These are phyloP conservation scores for Pythium aphanidermatum DNA, from an alignment of 352 stramenopile genomes.

Conservation along the genomic window DNA sequence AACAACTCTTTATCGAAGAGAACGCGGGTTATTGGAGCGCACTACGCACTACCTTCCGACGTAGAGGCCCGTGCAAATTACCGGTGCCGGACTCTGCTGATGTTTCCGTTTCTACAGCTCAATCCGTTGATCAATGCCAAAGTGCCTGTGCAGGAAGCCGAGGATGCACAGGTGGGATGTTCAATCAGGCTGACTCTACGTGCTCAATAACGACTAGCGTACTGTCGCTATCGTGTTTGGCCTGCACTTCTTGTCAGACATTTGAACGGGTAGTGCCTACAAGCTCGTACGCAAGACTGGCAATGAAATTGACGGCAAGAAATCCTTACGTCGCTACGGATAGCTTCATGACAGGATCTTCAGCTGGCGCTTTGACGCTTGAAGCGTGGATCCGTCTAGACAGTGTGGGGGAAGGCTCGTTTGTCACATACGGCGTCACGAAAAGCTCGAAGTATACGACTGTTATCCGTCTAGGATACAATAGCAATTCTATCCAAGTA, in stretches of 20 bases:
- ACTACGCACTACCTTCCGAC: conserved; percentile 5
- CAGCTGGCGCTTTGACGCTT: conserved; percentile 10
- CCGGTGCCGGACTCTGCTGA: not conserved
- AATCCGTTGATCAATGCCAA: conserved; percentile 14
- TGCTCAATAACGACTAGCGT: conserved; percentile 5
- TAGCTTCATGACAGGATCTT: conserved; percentile 14
- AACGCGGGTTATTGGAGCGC: not conserved
- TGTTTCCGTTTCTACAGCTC: not conserved
- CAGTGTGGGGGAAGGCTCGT: conserved; percentile 14
- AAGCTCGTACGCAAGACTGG: not conserved
- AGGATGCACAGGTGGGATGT: conserved; percentile 7
- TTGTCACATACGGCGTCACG: conserved; percentile 20
- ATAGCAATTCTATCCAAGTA: conserved; percentile 15
- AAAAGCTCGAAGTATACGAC: conserved; percentile 9
- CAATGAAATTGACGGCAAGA: conserved; percentile 2
- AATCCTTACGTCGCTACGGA: conserved; percentile 14
- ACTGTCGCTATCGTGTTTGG: not conserved
- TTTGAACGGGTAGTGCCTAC: conserved; percentile 12
- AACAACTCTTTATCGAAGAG: conserved; percentile 26
- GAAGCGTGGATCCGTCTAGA: conserved; percentile 22
- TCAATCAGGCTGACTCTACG: conserved; percentile 8
- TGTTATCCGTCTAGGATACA: conserved; percentile 14
- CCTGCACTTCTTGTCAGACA: conserved; percentile 7
- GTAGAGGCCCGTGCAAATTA: conserved; percentile 11
- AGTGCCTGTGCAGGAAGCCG: conserved; percentile 2